A percentile compares a stretch with the other conserved stretches of the same genome.
Evolutionary conservation across 257 asterid species (phyloP).

Genomic region (Solanum virginianum): DNA sequence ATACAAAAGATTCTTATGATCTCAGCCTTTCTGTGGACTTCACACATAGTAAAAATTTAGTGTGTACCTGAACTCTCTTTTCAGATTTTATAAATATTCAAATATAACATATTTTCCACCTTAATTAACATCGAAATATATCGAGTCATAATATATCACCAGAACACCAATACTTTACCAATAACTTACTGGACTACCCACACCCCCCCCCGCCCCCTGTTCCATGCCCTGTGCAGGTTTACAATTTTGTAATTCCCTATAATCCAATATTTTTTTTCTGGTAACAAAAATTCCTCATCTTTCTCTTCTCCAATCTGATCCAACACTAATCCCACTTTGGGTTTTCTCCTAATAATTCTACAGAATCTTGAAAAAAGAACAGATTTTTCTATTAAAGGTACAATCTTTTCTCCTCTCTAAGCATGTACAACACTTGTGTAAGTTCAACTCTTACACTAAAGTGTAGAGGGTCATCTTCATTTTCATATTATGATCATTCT

Average conservation of each 20-base stretch:
- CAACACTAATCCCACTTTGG: background rate
- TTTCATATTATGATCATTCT: constrained; percentile 29
- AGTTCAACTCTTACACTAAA: constrained; percentile 45
- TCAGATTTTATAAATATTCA: background rate
- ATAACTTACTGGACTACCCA: background rate
- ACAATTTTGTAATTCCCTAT: background rate
- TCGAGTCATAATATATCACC: background rate
- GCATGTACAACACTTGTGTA: constrained; percentile 45
- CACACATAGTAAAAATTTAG: background rate
- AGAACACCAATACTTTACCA: no score
- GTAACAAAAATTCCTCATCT: background rate
- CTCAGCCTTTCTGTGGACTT: no score
- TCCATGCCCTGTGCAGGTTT: background rate
- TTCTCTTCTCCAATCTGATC: background rate
- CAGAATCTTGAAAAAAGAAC: background rate
- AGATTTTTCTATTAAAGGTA: background rate
- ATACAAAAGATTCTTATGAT: background rate
- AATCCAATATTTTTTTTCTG: background rate
- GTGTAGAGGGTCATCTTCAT: constrained; percentile 29
- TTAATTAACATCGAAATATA: background rate
- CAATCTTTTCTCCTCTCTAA: constrained; percentile 1
- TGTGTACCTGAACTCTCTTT: fast-evolving
- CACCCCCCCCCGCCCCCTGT: background rate
- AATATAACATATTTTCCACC: background rate
- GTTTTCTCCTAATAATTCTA: background rate